These are phyloP conservation scores for Auriscalpium microsporum DNA, from an alignment of 768 basidiomycete species.

Conservation along the genomic window DNA sequence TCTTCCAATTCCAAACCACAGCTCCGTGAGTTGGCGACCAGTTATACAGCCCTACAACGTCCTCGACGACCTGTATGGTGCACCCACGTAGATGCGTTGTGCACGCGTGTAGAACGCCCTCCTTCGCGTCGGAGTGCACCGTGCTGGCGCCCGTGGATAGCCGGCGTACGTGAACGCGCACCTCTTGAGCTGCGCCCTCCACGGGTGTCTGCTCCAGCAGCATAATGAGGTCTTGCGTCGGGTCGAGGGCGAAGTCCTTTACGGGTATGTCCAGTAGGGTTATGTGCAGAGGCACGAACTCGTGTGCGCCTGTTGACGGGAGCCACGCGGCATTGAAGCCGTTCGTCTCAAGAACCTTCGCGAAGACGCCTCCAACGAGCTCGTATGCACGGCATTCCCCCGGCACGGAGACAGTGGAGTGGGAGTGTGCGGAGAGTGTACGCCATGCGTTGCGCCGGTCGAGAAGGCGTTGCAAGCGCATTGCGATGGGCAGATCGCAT, in stretches of 20 bases:
- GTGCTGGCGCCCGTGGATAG: conserved; percentile 28
- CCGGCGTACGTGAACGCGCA: conserved; percentile 30
- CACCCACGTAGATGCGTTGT: conserved; percentile 17
- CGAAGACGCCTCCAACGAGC: conserved; percentile 52
- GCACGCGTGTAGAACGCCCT: no score
- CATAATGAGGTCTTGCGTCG: conserved; percentile 51
- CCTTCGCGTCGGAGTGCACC: conserved; percentile 34
- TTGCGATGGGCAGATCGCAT: conserved; percentile 15
- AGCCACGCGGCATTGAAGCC: conserved; percentile 22
- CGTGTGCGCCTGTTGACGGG: conserved; percentile 13
- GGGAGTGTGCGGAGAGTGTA: conserved; percentile 20
- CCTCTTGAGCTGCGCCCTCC: background rate
- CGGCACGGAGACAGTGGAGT: conserved; percentile 21
- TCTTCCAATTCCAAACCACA: conserved; percentile 47
- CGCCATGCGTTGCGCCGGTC: conserved; percentile 30
- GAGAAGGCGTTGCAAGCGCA: conserved; percentile 27
- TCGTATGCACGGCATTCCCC: conserved; percentile 46
- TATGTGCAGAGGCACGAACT: conserved; percentile 13
- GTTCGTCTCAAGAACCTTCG: conserved; percentile 10
- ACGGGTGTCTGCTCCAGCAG: conserved; percentile 23
- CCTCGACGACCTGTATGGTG: conserved; percentile 44
- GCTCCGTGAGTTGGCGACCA: conserved; percentile 27
- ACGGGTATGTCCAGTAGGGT: conserved; percentile 33
- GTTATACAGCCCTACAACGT: conserved; percentile 43
- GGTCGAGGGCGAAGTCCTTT: conserved; percentile 59